Evolutionary conservation across 2,329 filamentous ascomycete species (phyloP), one percentile per base, ranked within the genome.

Genomic region (Lecanicillium sp.): DNA sequence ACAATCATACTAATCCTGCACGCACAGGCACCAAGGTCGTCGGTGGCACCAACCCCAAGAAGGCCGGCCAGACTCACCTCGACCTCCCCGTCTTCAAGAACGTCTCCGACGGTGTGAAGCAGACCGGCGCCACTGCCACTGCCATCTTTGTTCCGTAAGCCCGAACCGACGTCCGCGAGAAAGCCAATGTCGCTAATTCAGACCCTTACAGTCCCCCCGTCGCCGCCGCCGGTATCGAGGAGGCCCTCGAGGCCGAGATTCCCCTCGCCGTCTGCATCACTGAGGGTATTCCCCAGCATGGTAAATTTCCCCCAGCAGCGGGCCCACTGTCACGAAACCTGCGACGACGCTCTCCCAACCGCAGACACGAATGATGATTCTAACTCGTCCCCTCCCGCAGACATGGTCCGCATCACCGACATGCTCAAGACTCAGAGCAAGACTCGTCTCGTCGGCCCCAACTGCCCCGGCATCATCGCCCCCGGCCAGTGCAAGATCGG

Each of bases 401-500:
- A 98, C 75, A 98, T 98, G 93, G 90, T 97, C 62, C 90, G 91
- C 74, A 95, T 97, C 71, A 96, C 93, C 68, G 83, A 90, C 69
- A 95, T 97, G 70, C 81, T 98, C 67, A 97, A 96, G 81, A 88
- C 90, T 48, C 93, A 98, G 76, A 84, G 75, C 78, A 97, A 97
- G 82, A 96, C 91, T 58, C 87, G 93, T 66, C 81, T 98, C 63
- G 90, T 97, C 54, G 91, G 91, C 59, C 91, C 91, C 64, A 98
- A 97, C 79, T 98, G 93, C 78, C 93, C 93, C 56, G 93, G 91
- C 69, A 91, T 97, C 73, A 97, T 97, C 71, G 91, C 79, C 48
- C 81, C 81, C 52, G 93, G 91, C 62, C 91, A 95, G 82, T 98
- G 93, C 83, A 98, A 98, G 79, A 97, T 98, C 66, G 93, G 93